These are phyloP conservation scores for Candida chauliodis DNA, from an alignment of 805 yeast genomes.

Conservation along the genomic window DNA sequence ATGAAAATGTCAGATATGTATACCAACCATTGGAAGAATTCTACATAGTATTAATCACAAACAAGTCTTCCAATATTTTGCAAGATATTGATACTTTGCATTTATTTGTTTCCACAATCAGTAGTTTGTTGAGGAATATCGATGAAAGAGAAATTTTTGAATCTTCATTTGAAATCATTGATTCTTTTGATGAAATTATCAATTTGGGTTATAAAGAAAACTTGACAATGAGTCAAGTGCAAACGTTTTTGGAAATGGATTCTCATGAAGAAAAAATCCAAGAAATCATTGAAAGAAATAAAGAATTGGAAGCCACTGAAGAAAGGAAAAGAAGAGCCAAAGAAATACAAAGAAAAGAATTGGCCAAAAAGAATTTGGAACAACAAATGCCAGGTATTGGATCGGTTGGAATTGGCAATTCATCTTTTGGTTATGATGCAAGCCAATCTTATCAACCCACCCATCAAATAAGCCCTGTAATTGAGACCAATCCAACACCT, in stretches of 20 bases:
- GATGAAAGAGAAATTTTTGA: slow-evolving; percentile 82
- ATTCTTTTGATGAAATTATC: slow-evolving; percentile 92
- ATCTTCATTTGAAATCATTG: slow-evolving; percentile 81
- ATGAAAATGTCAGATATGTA: slow-evolving; percentile 85
- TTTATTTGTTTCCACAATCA: slow-evolving; percentile 76
- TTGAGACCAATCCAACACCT: slow-evolving; percentile 13
- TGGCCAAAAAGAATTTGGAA: slow-evolving; percentile 60
- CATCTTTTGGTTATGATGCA: slow-evolving; percentile 1
- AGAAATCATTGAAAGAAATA: slow-evolving; percentile 94
- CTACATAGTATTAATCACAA: slow-evolving; percentile 86
- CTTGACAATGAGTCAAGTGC: slow-evolving; percentile 74
- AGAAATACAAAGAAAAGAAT: slow-evolving; percentile 78
- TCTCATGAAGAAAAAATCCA: slow-evolving; percentile 98
- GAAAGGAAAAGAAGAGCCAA: slow-evolving; percentile 95
- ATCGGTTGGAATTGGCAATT: slow-evolving; percentile 9
- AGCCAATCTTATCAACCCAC: slow-evolving; percentile 24
- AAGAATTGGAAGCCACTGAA: slow-evolving; percentile 94
- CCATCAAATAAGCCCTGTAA: slow-evolving; percentile 24
- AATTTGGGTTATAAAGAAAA: slow-evolving; percentile 88
- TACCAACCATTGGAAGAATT: slow-evolving; percentile 95
- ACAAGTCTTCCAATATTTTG: slow-evolving; percentile 83
- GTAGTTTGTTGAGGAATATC: slow-evolving; percentile 63
- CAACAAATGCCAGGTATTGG: slow-evolving; percentile 25
- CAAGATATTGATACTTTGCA: slow-evolving; percentile 93
- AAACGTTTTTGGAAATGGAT: slow-evolving; percentile 92